Evolutionary conservation across 768 basidiomycete genomes (phyloP), one percentile per base, ranked within the genome.

Genomic region (Suillus subaureus): DNA sequence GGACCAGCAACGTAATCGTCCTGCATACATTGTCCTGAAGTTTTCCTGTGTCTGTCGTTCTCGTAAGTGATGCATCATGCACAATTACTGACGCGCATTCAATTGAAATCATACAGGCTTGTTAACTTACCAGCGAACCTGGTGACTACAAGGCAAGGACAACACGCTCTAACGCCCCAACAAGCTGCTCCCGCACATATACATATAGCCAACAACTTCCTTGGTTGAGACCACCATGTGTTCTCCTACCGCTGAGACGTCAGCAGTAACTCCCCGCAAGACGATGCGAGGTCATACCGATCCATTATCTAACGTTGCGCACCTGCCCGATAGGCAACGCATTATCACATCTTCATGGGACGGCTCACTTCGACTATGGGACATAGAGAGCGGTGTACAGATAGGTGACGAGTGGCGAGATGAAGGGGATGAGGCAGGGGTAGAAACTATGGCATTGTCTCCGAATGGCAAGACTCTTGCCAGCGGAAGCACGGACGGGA

Each of bases 331-430:
- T 9, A 9, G 60, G n/a, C 21, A 7, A 3, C 35, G 23, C 15
- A 49, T 64, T 18, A 56, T 66, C 26, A 66, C 64, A 13, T 60
- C 52, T 43, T 69, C 69, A 2, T 11, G 1, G 0, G 68, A 69
- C 49, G 23, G 42, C 0, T 66, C 68, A 23, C 43, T 69, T 15
- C 61, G 69, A 33, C 11, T 69, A 18, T 69, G 68, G 68, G 37
- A 69, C 61, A 6, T 47, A 9, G 65, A 61, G n/a, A 54, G 31
- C 4, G 82, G 82, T 66, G 78, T 78, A 39, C 57, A 33, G 9
- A 16, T 61, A 11, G 66, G 62, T 18, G 42, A 66, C 4, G 55
- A 40, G 28, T 56, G 55, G 55, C 2, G 33, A 35, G 72, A 73
- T 39, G 47, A 40, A 4, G 63, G 54, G 21, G 43, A 67, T 21